Base-by-base conservation (phyloP, 306 rosid species). In the Cucumis hystrix region DNA sequence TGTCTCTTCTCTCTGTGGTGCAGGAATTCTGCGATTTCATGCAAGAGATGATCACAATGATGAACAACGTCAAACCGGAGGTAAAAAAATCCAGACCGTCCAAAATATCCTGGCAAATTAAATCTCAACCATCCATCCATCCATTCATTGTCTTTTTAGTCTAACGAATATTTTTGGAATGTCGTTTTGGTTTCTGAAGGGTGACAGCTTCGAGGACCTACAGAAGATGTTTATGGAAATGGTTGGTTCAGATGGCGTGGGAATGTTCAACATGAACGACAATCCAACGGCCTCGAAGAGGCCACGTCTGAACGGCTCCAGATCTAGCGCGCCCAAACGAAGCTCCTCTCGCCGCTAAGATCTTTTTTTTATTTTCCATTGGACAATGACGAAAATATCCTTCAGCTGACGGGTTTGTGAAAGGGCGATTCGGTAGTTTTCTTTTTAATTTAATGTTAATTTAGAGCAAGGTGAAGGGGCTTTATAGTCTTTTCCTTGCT, bases 11-110 rank as follows among this genome's bases (percentile, higher is more conserved):
- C 14, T 10, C 8, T 66, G 60, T 33, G 28, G 13, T 18, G 25
- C 93, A 96, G 99, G 97, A 87, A 7, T 96, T 96, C 57, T 89
- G 90, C 82, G 97, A 83, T 69, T 96, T 96, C 80, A 91, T 96
- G 98, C 87, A 87, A 69, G 99, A 96, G 82, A 96, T 96, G 98
- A 76, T 92, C 14, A 78, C 98, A 18, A 87, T 92, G 96, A 96
- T 96, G 99, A 88, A 89, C 86, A 89, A 84, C 45, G 97, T 88
- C 16, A 91, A 92, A 78, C 89, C 83, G 52, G 96, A 96, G 99
- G 99, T 96, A 82, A 37, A 9, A 82, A 25, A 9, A 52, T 73
- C 62, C 13, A 1, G 10, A 72, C 61, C 63, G 18, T 54, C 2
- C 63, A 73, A 79, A 79, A 30, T 76, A 11, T 52, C 8, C 13